Evolutionary conservation across 2,329 filamentous ascomycete genomes (phyloP), one percentile per base, ranked within the genome.

Genomic region (Xylaria sp.): DNA sequence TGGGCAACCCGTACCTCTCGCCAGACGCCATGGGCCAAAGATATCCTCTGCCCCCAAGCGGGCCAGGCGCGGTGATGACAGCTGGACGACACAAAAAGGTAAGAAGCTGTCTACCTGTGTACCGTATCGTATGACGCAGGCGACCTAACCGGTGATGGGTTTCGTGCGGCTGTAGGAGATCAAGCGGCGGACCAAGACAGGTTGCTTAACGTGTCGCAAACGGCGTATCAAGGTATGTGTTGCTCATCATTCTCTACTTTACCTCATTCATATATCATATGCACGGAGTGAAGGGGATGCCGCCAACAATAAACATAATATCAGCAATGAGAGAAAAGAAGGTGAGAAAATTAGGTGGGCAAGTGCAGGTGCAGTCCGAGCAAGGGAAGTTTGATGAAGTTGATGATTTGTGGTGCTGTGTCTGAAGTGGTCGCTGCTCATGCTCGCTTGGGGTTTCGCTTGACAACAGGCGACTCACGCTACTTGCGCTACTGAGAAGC

Each of bases 161-260:
- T 66, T 64, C 69, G 65, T 56, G 71, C 17, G 71, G 66, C 21
- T 72, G 74, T 77, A 89, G 87, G 87, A 89, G 77, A 89, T 89
- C 75, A 89, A 89, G 78, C 84, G 87, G 69, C 84, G 87, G 73
- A 89, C 87, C 55, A 89, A 89, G 78, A 89, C 87, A 1, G 87
- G 87, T n/a, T 89, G 87, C 72, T 78, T 89, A 77, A 89, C 87
- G 53, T 89, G 87, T 78, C 85, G 87, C 65, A 88, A 88, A 75
- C 83, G 87, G 73, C 82, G 87, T 73, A 89, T 89, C 77, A 89
- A 89, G 86, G 87, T 89, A 79, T 77, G 85, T 82, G 66, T 67
- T 65, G 64, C 58, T 32, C 17, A 12, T 21, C 24, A 56, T 58
- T 68, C 39, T 48, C 50, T 65, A n/a, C 48, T 34, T 47, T 58